Evolutionary conservation across 2,329 filamentous ascomycete genomes (phyloP), one percentile per base, ranked within the genome.

Genomic region (Thielaviopsis cerberus): DNA sequence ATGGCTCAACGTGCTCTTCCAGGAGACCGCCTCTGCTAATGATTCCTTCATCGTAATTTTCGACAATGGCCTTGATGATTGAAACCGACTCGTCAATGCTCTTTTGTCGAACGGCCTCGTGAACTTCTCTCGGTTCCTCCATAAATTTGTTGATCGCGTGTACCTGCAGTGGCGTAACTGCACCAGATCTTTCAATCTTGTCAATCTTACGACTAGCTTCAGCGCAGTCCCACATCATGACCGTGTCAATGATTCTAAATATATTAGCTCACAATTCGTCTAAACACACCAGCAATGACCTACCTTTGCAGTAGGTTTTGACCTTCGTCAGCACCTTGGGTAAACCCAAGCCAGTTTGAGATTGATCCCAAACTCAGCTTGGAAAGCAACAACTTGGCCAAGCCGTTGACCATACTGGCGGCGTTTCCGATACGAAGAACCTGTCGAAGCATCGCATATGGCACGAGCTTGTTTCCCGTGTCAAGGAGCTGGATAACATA

Each of bases 261-360:
- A 4, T 7, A 20, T 63, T 64, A 61, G 66, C 0, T 23, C 15
- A 53, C 37, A 53, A 8, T 20, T 13, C 1, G n/a, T 23, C 27
- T 20, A 1, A 20, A 25, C 8, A 17, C 13, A 15, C 17, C 20
- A 54, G 23, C 15, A 23, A n/a, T 17, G 55, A 57, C 55, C 23
- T 53, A 74, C 73, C 71, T 72, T 68, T 91, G 86, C 63, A 92
- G 68, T 8, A 91, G 68, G 66, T 90, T 92, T 84, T 88, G 87
- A 53, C 86, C 86, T 63, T 89, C 85, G 62, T 88, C 81, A 0
- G 82, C 78, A 53, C 80, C 80, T 53, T 79, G 77, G 0, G 83
- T 89, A 45, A 88, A 67, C 0, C 87, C 86, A 11, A 90, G 76
- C 83, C 84, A 91, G 66, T 89, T 90, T 4, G 86, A 88, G 55